Evolutionary conservation across 495 filamentous ascomycete species (phyloP), one percentile per base, ranked within the genome.

Genomic region (Evansstolkia leycettana): DNA sequence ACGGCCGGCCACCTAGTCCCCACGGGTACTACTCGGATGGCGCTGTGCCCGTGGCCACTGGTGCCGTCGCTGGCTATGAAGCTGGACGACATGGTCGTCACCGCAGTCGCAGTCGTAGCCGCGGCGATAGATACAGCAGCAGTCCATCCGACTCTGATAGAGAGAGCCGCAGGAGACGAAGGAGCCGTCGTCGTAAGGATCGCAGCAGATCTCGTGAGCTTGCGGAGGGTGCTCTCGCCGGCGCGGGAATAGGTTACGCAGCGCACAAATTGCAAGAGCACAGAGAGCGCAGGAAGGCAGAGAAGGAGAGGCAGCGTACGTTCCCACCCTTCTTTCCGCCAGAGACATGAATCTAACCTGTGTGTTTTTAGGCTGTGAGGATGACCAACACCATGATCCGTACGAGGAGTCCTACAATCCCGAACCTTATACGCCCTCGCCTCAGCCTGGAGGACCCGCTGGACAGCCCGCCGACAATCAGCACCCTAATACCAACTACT

Each of bases 231-330:
- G 84, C 73, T 5, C 63, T 80, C 17, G 81, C 73, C 18, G 78
- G 82, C 16, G 78, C 73, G 13, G 84, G 80, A 1, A 77, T 82
- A 10, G 86, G 80, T 4, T 68, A 88, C 40, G 82, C 82, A n/a
- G 75, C 85, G 12, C 80, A 75, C 54, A 69, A 75, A 43, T 68
- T 69, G 37, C 47, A 51, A 1, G 80, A 85, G 51, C 75, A 70
- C 31, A 71, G 70, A 40, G 80, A 84, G 40, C 67, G 71, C 17
- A 65, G 61, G 48, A 71, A 75, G 51, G 51, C 55, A 14, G 63
- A 66, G 28, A 57, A 51, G 35, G 64, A 57, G 10, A 40, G 52
- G 18, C 43, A 38, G 39, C 41, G 52, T 56, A 34, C 30, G 47
- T 27, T 6, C 10, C 16, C 33, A n/a, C 11, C 11, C 28, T 5